Conservation (phyloP, 805 yeast genomes). For the Teunomyces gatunensis region DNA sequence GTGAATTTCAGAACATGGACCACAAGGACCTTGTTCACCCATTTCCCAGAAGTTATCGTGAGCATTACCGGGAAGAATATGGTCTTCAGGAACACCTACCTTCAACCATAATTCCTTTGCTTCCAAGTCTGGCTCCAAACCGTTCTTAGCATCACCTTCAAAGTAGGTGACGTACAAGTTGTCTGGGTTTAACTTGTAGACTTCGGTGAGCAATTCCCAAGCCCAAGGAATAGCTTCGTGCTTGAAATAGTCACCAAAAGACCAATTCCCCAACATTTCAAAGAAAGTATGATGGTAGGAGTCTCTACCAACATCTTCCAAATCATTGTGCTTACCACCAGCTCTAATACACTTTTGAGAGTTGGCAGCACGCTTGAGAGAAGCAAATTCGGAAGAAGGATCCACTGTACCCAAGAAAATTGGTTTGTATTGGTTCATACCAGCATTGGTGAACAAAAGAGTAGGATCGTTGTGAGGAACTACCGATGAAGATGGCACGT, state of each 20-base stretch:
- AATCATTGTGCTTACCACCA: conserved; percentile 97
- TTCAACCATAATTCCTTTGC: conserved; percentile 84
- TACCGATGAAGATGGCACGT: conserved; percentile 90
- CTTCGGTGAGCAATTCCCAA: conserved; percentile 88
- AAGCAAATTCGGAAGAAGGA: conserved; percentile 84
- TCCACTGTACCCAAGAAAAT: conserved; percentile 96
- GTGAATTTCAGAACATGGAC: conserved; percentile 97
- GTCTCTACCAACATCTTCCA: conserved; percentile 98
- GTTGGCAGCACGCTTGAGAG: conserved; percentile 84
- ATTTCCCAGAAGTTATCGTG: conserved; percentile 99
- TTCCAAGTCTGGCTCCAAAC: conserved; percentile 90
- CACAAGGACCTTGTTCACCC: conserved; percentile 99
- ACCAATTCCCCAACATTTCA: conserved; percentile 99
- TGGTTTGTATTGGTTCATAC: conserved; percentile 99
- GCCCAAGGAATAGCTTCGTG: conserved; percentile 85
- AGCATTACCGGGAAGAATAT: conserved; percentile 86
- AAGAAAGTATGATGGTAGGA: conserved; percentile 98
- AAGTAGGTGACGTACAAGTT: conserved; percentile 94
- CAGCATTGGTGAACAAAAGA: conserved; percentile 94
- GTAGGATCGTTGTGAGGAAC: conserved; percentile 99
- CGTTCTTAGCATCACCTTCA: conserved; percentile 83
- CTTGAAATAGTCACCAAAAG: conserved; percentile 98
- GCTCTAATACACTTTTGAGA: conserved; percentile 99
- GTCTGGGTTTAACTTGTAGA: conserved; percentile 73
- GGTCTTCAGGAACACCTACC: conserved; percentile 88